phyloP scores from a whole-genome alignment of 1,284 basidiomycete genomes.

The Lignosus rhinocerotis region DNA sequence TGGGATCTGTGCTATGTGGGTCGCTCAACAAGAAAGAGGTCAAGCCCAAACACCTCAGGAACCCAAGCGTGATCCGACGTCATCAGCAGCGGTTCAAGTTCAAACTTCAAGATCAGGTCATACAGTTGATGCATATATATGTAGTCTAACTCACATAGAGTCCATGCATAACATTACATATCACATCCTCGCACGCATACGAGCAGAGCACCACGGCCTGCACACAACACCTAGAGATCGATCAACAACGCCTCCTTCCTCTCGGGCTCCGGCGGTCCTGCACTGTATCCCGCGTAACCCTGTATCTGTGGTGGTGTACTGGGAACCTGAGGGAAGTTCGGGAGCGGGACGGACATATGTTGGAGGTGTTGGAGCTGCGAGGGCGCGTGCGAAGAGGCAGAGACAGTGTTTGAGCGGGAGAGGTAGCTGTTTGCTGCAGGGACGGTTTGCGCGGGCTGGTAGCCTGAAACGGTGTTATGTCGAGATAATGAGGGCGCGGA shows the following conservation, averaged over 20 bases:
- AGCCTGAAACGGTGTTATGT: conserved; percentile 42
- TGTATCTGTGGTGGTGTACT: conserved; percentile 60
- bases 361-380: conserved; percentile 37
- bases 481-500: conserved; percentile 33
- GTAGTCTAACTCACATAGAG: neutral
- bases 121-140: neutral
- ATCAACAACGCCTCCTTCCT: conserved; percentile 85
- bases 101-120: neutral
- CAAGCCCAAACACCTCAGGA: too few relatives aligned
- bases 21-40: too few relatives aligned
- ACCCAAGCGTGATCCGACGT: too few relatives aligned
- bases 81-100: neutral
- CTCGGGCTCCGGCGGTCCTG: conserved; percentile 57
- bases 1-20: too few relatives aligned
- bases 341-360: conserved; percentile 40
- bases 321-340: conserved; percentile 73
- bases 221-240: conserved; percentile 48
- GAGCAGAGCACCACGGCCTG: too few relatives aligned
- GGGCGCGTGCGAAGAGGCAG: conserved; percentile 28
- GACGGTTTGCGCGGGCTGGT: conserved; percentile 14
- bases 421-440: conserved; percentile 16
- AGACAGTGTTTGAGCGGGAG: conserved; percentile 27
- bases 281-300: conserved; percentile 46
- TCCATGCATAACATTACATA: neutral
- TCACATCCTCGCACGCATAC: neutral